Evolutionary conservation across 768 basidiomycete species (phyloP).

Genomic region (Russula compacta): DNA sequence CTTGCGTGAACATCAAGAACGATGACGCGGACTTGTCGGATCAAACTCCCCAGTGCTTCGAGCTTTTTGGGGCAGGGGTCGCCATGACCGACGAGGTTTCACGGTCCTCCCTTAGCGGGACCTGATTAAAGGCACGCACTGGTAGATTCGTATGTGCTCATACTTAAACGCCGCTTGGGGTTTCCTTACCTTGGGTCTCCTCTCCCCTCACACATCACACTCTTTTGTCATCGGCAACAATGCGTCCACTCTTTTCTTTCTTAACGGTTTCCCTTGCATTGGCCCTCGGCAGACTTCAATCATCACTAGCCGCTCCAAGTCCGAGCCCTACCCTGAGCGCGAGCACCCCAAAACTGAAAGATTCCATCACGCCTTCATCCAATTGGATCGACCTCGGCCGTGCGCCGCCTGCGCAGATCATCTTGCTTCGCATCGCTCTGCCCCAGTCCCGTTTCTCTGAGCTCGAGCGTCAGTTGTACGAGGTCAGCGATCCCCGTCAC

Average conservation of each 20-base stretch:
- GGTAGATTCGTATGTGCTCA: too few species aligned
- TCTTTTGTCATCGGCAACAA: not conserved
- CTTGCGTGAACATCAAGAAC: too few species aligned
- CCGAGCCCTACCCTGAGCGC: not conserved
- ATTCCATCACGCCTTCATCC: constrained; percentile 29
- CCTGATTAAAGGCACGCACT: not conserved
- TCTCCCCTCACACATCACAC: not conserved
- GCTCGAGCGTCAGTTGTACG: constrained; percentile 22
- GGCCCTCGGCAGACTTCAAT: not conserved
- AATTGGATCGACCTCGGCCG: constrained; percentile 40
- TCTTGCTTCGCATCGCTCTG: constrained; percentile 37
- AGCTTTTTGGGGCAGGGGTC: not conserved
- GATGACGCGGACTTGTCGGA: not conserved
- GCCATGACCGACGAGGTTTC: not conserved
- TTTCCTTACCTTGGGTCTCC: not conserved
- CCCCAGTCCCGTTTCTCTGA: constrained; percentile 21
- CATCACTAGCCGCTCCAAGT: not conserved
- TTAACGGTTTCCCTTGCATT: not conserved
- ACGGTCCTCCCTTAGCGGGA: not conserved
- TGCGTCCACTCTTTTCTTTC: constrained; percentile 10
- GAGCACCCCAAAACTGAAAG: constrained; percentile 5
- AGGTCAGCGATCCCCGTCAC: constrained; percentile 21
- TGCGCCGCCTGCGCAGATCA: constrained; percentile 37
- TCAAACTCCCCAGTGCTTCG: not conserved
- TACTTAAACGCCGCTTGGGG: not conserved